These are phyloP conservation scores for Colletotrichum brevisporum DNA, from an alignment of 2,329 filamentous ascomycete species.

Conservation along the genomic window DNA sequence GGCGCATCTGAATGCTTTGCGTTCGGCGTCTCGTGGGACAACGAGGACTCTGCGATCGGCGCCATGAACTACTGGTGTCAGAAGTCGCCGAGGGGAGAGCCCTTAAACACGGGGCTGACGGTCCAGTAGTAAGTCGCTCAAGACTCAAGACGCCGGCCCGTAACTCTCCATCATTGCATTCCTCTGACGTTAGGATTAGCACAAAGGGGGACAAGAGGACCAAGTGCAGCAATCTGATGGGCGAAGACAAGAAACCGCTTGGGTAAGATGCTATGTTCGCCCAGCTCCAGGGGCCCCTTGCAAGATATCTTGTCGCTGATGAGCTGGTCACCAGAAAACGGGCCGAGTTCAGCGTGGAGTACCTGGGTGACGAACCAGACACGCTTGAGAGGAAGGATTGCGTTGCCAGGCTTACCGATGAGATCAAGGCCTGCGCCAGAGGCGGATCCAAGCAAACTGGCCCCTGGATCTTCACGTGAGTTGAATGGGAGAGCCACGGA, in stretches of 20 bases:
- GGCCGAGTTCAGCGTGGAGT: background rate
- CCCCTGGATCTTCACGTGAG: background rate
- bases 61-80: background rate
- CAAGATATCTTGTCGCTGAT: background rate
- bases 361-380: background rate
- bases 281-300: background rate
- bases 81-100: background rate
- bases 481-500: background rate
- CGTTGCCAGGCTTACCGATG: background rate
- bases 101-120: background rate
- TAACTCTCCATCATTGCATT: background rate
- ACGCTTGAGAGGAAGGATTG: background rate
- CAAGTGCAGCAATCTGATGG: background rate
- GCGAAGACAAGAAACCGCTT: background rate
- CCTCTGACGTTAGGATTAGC: background rate
- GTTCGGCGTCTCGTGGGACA: background rate
- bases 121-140: background rate
- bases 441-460: background rate
- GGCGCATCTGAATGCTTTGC: background rate
- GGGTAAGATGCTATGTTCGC: background rate
- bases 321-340: background rate
- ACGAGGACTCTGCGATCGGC: background rate
- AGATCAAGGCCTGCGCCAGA: background rate
- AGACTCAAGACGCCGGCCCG: background rate
- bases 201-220: background rate